Percentiles rank a stretch among this genome's conserved stretches.
Evolutionary conservation across 768 basidiomycete species (phyloP).

Genomic region (Daedalea quercina): DNA sequence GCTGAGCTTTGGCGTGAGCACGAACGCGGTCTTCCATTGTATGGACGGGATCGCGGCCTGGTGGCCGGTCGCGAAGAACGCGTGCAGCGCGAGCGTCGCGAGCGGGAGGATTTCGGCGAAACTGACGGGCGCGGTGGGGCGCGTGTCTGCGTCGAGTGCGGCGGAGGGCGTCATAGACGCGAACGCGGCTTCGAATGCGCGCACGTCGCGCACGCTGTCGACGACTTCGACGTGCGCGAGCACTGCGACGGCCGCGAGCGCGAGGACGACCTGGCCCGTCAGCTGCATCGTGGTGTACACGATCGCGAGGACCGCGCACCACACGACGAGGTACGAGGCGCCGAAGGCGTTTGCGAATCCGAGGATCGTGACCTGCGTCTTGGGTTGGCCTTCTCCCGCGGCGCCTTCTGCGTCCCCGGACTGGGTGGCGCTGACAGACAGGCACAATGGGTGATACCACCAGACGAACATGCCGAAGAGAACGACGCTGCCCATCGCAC

Average conservation of each 20-base stretch:
- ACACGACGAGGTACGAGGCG: slow-evolving; percentile 80
- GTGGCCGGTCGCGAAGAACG: slow-evolving; percentile 89
- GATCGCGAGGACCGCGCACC: slow-evolving; percentile 55
- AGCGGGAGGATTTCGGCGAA: slow-evolving; percentile 71
- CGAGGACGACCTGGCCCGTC: slow-evolving; percentile 76
- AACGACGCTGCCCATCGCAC: slow-evolving; percentile 42
- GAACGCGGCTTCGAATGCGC: slow-evolving; percentile 45
- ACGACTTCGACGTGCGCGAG: slow-evolving; percentile 75
- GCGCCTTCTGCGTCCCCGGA: not conserved
- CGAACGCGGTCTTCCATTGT: slow-evolving; percentile 94
- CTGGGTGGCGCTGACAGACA: slow-evolving; percentile 42
- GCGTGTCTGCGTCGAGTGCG: slow-evolving; percentile 27
- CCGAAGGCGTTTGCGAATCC: slow-evolving; percentile 91
- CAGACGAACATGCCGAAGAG: slow-evolving; percentile 58
- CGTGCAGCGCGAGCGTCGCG: slow-evolving; percentile 66
- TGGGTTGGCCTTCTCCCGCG: slow-evolving; percentile 5
- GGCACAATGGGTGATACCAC: slow-evolving; percentile 68
- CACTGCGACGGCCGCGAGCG: slow-evolving; percentile 54
- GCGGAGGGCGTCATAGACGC: slow-evolving; percentile 39
- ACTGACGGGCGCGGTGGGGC: slow-evolving; percentile 25
- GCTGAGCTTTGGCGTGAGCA: slow-evolving; percentile 60
- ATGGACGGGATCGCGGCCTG: slow-evolving; percentile 84
- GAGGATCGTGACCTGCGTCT: slow-evolving; percentile 50
- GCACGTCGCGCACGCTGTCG: slow-evolving; percentile 75
- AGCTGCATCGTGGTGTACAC: slow-evolving; percentile 68